Percentiles rank a stretch among this genome's conserved stretches.
phyloP scores from a whole-genome alignment of 2,329 filamentous ascomycete genomes.

The Aureobasidium zeae region DNA sequence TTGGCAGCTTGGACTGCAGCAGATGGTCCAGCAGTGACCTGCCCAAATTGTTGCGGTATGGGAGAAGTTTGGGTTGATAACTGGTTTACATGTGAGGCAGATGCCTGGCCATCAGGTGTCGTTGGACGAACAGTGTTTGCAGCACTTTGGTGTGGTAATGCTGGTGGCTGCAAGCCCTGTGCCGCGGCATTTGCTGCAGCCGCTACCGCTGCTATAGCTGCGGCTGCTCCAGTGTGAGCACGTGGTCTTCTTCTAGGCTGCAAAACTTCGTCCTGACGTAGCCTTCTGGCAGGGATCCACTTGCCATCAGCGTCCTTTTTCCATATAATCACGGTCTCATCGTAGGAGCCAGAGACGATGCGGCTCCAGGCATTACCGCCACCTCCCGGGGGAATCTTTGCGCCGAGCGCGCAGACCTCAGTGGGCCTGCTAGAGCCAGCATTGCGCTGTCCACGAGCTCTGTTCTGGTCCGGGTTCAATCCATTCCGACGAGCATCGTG shows the following conservation, averaged over 20 bases:
- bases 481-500: constrained; percentile 48
- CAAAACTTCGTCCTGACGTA: constrained; percentile 25
- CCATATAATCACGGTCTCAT: constrained; percentile 94
- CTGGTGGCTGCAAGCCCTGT: no score
- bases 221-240: not conserved
- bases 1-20: constrained; percentile 9
- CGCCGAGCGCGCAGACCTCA: constrained; percentile 70
- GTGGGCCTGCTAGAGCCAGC: constrained; percentile 66
- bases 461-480: constrained; percentile 27
- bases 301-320: constrained; percentile 68
- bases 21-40: constrained; percentile 18
- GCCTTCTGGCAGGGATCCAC: constrained; percentile 67
- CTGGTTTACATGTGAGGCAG: not conserved
- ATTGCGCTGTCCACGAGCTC: constrained; percentile 40
- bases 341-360: constrained; percentile 96
- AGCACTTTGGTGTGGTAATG: constrained; percentile 9
- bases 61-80: constrained; percentile 5
- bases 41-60: constrained; percentile 31
- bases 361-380: constrained; percentile 81
- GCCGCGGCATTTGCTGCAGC: constrained; percentile 17
- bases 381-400: constrained; percentile 81
- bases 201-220: constrained; percentile 13
- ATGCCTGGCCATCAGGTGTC: not conserved
- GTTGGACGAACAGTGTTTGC: not conserved
- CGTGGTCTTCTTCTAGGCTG: constrained; percentile 7